These are phyloP conservation scores for Pisolithus microcarpus DNA, from an alignment of 768 basidiomycete species.

Conservation along the genomic window DNA sequence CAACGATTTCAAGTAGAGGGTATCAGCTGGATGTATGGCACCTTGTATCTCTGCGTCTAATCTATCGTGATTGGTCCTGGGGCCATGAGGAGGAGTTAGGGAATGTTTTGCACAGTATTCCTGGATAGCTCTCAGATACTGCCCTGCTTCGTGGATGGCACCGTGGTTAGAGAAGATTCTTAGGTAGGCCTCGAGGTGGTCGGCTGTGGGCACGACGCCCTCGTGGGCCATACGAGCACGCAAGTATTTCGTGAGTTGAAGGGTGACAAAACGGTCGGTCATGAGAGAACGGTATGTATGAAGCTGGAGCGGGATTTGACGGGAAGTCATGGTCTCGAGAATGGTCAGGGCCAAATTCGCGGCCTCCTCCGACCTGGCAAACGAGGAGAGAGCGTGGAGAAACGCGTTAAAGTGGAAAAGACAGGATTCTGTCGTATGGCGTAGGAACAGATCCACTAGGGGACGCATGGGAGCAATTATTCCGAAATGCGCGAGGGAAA, in stretches of 20 bases:
- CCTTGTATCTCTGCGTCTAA: conserved; percentile 7
- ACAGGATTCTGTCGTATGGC: conserved; percentile 14
- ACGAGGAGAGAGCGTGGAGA: conserved; percentile 43
- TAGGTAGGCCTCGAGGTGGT: conserved; percentile 44
- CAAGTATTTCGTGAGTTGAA: conserved; percentile 44
- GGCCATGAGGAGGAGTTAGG: conserved; percentile 17
- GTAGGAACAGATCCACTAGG: conserved; percentile 38
- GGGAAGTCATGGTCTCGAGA: conserved; percentile 41
- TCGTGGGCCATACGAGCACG: conserved; percentile 36
- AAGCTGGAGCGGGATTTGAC: conserved; percentile 33
- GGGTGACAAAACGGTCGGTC: conserved; percentile 43
- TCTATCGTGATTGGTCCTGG: neutral
- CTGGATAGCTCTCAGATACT: conserved; percentile 37
- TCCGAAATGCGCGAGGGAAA: conserved; percentile 44
- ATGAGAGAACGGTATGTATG: conserved; percentile 41
- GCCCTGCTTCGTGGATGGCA: conserved; percentile 32
- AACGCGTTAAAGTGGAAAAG: conserved; percentile 44
- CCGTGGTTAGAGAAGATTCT: conserved; percentile 42
- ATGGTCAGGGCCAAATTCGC: conserved; percentile 36
- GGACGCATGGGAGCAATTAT: conserved; percentile 41
- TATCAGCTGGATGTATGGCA: conserved; percentile 33
- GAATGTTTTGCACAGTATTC: conserved; percentile 14
- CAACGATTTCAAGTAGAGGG: conserved; percentile 36
- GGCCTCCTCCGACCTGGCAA: conserved; percentile 33
- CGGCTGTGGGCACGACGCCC: conserved; percentile 31